A percentile compares a stretch with the other conserved stretches of the same genome.
phyloP scores from a whole-genome alignment of 2,329 filamentous ascomycete genomes.

The Diaporthe ampelina region DNA sequence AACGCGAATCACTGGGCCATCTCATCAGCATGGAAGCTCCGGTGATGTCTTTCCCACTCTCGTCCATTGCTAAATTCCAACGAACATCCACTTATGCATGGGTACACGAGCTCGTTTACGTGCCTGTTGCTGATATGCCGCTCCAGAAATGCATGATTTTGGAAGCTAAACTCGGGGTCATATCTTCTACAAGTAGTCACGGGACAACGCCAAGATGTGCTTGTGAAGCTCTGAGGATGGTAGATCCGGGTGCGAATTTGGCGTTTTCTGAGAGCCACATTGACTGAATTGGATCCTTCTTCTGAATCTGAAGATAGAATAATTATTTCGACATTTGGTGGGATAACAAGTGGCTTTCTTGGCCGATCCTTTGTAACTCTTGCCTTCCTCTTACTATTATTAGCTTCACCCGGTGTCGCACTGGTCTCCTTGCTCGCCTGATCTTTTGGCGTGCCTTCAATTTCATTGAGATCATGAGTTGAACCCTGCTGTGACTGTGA shows the following conservation, averaged over 20 bases:
- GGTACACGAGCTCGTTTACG: neutral
- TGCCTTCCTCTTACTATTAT: neutral
- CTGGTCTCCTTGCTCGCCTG: neutral
- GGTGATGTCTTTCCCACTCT: constrained; percentile 14
- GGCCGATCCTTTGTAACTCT: neutral
- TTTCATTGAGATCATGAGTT: neutral
- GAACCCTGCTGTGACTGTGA: neutral
- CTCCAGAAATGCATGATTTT: neutral
- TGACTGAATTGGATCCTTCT: neutral
- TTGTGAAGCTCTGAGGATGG: neutral
- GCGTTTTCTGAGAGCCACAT: neutral
- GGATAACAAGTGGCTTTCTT: neutral
- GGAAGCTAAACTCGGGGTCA: neutral
- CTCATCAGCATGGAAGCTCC: neutral
- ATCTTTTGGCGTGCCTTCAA: too few relatives aligned
- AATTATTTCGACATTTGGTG: neutral
- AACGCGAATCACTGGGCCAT: neutral
- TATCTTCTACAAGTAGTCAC: neutral
- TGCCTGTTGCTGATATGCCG: neutral
- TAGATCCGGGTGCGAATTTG: neutral
- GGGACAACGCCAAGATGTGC: neutral
- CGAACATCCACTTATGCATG: constrained; percentile 10
- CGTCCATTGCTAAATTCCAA: neutral
- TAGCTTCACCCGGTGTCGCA: neutral
- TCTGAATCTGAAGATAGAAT: neutral